These are phyloP conservation scores for Amanita pallidorosea DNA, from an alignment of 768 basidiomycete genomes.

Conservation along the genomic window DNA sequence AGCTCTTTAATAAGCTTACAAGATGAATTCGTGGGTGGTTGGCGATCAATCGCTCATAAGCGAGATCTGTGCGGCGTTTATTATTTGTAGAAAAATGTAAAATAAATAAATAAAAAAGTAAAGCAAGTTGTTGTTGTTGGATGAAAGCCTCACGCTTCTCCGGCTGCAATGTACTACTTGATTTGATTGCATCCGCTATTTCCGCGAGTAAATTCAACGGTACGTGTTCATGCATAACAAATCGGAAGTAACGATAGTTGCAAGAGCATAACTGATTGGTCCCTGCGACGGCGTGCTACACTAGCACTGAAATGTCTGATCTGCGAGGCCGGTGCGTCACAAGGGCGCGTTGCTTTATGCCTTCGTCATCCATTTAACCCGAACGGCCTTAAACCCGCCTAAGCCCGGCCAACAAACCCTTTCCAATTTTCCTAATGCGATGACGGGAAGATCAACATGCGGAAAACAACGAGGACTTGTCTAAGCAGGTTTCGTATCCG, in stretches of 20 bases:
- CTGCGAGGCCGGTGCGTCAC: background rate
- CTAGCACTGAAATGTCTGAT: constrained; percentile 5
- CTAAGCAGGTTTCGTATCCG: constrained; percentile 4
- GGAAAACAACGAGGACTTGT: constrained; percentile 26
- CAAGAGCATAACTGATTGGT: background rate
- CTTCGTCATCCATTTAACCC: constrained; percentile 5
- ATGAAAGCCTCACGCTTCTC: background rate
- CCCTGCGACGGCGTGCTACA: background rate
- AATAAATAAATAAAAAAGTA: no score
- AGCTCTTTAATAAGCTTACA: constrained; percentile 36
- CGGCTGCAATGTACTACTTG: background rate
- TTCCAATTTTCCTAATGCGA: constrained; percentile 6
- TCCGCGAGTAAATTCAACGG: background rate
- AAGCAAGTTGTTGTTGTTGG: background rate
- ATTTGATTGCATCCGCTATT: constrained; percentile 1
- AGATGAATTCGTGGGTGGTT: constrained; percentile 15
- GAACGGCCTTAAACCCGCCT: constrained; percentile 4
- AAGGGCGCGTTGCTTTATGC: background rate
- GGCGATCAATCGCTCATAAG: constrained; percentile 1
- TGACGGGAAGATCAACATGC: constrained; percentile 25
- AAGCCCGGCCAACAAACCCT: constrained; percentile 1
- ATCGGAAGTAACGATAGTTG: constrained; percentile 2
- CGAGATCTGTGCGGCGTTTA: background rate
- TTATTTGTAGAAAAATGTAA: background rate
- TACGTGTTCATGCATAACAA: background rate